phyloP scores from a whole-genome alignment of 176 grass and related monocot species.

The Puya raimondii region DNA sequence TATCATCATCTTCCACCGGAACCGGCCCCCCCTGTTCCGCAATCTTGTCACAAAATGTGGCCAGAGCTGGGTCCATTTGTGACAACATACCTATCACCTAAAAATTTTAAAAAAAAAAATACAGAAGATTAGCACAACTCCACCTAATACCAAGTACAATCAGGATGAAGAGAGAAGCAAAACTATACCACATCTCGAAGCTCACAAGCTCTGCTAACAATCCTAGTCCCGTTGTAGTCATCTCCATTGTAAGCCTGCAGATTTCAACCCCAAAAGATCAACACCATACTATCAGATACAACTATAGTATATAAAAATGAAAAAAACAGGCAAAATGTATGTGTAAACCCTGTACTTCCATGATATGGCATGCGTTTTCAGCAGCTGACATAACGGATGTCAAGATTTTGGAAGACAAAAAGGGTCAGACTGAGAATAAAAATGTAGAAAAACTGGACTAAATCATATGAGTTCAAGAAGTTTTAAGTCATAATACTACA shows the following conservation, averaged over 20 bases:
- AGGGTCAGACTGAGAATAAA: too few species aligned
- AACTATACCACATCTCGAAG: conserved; percentile 82
- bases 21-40: conserved; percentile 60
- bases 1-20: conserved; percentile 43
- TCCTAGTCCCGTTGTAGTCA: conserved; percentile 82
- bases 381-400: too few species aligned
- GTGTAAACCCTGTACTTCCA: too few species aligned
- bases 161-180: neutral
- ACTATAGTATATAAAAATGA: neutral
- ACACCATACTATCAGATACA: conserved; percentile 13
- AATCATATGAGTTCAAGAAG: too few species aligned
- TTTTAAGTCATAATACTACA: too few species aligned
- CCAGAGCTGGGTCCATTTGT: conserved; percentile 90
- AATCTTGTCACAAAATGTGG: conserved; percentile 92
- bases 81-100: conserved; percentile 96
- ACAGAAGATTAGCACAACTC: neutral
- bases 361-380: too few species aligned
- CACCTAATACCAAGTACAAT: too few species aligned
- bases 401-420: too few species aligned
- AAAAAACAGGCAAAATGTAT: neutral
- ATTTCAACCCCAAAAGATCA: neutral
- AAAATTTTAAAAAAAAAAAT: conserved; percentile 9
- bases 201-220: conserved; percentile 95
- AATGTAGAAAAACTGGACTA: too few species aligned
- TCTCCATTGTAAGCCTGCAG: conserved; percentile 76